These are phyloP conservation scores for Umbelopsis vinacea DNA, from an alignment of 192 early-diverging fungal species.

Conservation along the genomic window DNA sequence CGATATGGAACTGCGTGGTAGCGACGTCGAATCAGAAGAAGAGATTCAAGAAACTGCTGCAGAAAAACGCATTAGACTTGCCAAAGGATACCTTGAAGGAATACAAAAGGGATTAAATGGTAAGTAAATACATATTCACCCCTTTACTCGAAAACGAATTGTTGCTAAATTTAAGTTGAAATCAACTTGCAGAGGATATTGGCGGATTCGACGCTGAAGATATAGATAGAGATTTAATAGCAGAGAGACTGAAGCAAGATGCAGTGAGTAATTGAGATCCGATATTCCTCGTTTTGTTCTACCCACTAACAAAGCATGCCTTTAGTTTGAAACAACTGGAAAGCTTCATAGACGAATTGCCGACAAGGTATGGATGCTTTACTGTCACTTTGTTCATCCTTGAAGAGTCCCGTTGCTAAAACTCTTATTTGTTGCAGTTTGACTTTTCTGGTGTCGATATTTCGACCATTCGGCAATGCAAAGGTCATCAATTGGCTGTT, in stretches of 20 bases:
- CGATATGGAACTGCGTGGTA: constrained; percentile 57
- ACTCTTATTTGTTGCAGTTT: constrained; percentile 14
- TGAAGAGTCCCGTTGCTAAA: neutral
- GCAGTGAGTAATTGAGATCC: constrained; percentile 50
- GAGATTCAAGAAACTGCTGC: constrained; percentile 84
- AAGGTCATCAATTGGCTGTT: constrained; percentile 76
- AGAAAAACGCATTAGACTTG: constrained; percentile 90
- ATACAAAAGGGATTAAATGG: constrained; percentile 67
- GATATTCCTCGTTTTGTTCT: neutral
- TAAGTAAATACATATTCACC: constrained; percentile 24
- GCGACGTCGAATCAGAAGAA: constrained; percentile 66
- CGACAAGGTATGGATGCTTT: constrained; percentile 40
- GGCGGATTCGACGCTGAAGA: constrained; percentile 89
- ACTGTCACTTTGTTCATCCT: constrained; percentile 19
- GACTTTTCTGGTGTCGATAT: constrained; percentile 37
- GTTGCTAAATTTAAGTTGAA: too few species aligned
- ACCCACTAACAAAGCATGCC: neutral
- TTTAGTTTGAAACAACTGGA: constrained; percentile 59
- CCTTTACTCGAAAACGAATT: neutral
- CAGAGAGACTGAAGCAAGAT: constrained; percentile 82
- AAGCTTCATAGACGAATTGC: constrained; percentile 61
- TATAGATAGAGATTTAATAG: constrained; percentile 93
- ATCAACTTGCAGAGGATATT: constrained; percentile 50
- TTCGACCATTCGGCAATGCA: constrained; percentile 46
- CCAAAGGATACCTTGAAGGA: constrained; percentile 89